Percentiles rank a stretch among this genome's conserved stretches.
These are phyloP conservation scores for Linnemannia schmuckeri DNA, from an alignment of 192 early-diverging fungal species.

Conservation along the genomic window DNA sequence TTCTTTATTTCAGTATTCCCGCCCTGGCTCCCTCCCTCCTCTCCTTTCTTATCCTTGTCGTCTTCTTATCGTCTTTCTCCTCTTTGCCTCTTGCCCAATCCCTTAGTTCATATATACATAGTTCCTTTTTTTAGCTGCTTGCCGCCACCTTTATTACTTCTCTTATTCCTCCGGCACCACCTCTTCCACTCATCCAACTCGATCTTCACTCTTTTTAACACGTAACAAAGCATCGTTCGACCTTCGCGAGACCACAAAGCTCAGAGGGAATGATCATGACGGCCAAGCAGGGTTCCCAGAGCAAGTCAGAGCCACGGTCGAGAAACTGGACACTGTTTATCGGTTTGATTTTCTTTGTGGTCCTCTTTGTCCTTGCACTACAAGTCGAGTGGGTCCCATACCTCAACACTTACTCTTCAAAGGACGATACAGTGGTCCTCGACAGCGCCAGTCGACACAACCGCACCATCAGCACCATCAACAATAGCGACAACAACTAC, in stretches of 20 bases:
- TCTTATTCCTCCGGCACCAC: too few species aligned
- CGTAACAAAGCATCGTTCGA: not conserved
- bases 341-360: constrained; percentile 13
- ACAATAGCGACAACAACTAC: not conserved
- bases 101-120: too few species aligned
- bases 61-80: too few species aligned
- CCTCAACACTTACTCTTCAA: constrained; percentile 16
- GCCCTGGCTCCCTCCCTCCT: too few species aligned
- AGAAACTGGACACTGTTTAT: constrained; percentile 26
- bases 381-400: constrained; percentile 50
- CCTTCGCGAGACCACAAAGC: not conserved
- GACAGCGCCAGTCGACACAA: not conserved
- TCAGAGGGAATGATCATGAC: not conserved
- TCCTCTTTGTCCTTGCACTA: constrained; percentile 35
- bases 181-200: not conserved
- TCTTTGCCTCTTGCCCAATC: too few species aligned
- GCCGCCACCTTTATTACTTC: too few species aligned
- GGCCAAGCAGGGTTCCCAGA: not conserved
- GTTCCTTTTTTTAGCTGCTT: too few species aligned
- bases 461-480: not conserved
- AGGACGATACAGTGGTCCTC: not conserved
- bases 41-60: too few species aligned
- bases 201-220: not conserved
- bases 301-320: constrained; percentile 13
- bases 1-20: too few species aligned